phyloP scores from a whole-genome alignment of 2,329 filamentous ascomycete species.

The Fusarium sp. region DNA sequence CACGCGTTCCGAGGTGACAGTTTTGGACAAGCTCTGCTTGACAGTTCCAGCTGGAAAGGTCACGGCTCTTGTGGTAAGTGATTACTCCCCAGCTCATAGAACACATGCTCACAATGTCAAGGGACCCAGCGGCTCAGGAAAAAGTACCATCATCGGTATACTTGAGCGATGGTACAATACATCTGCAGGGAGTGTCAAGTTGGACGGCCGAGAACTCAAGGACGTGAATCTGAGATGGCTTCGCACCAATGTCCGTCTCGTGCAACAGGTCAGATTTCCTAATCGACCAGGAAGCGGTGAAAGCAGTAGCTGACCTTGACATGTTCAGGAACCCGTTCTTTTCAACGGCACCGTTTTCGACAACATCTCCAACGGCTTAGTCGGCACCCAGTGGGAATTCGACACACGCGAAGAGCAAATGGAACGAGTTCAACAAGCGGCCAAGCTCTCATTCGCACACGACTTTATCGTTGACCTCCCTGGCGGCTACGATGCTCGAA shows the following conservation, averaged over 20 bases:
- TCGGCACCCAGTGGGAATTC: not conserved
- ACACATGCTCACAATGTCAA: not conserved
- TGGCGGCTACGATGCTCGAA: not conserved
- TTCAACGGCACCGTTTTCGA: not conserved
- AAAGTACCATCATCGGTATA: not conserved
- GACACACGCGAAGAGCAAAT: not conserved
- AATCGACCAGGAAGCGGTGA: rapidly evolving
- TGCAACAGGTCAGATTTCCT: not conserved
- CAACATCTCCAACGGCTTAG: not conserved
- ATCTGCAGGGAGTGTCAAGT: not conserved
- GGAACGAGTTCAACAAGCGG: not conserved
- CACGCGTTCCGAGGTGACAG: not conserved
- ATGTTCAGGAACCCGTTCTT: not conserved
- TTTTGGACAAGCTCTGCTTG: not conserved
- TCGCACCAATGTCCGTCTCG: not conserved
- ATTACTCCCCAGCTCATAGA: not conserved
- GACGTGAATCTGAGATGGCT: not conserved
- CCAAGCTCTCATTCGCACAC: not conserved
- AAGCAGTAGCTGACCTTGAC: not conserved
- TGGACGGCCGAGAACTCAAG: not conserved
- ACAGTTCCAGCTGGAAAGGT: not conserved
- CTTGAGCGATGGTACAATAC: not conserved
- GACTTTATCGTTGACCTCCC: not conserved
- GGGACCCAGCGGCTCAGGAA: not conserved
- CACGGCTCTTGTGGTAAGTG: not conserved